Evolutionary conservation across 2,329 filamentous ascomycete genomes (phyloP), one percentile per base, ranked within the genome.

Genomic region (Phoma sp.): DNA sequence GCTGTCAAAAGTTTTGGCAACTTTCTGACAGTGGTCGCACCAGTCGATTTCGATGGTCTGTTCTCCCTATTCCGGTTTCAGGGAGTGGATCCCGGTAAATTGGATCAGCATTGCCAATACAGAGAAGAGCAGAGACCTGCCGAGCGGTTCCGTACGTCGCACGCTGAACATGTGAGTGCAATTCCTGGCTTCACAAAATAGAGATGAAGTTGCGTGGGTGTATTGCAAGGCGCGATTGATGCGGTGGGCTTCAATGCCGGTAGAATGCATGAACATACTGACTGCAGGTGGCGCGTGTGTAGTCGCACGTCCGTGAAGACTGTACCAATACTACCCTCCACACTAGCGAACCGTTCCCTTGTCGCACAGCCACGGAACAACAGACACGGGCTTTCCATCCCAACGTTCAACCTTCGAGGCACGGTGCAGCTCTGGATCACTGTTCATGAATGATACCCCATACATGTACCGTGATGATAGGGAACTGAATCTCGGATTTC

Each of bases 31-130:
- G 32, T 29, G 52, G 46, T 47, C 18, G 52, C 37, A 55, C 52
- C 45, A 35, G 22, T 32, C n/a, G 42, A 13, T 22, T 32, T 10
- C 30, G 33, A 47, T 47, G 36, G 52, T 47, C 41, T 39, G 42
- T 35, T 47, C 52, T 39, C 52, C 43, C 46, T 42, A 49, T 33
- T 42, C 41, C 22, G 25, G 52, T 55, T 50, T 50, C 46, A 55
- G 24, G 46, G 33, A 32, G 52, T 55, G 52, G 52, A 55, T 42
- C 41, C 36, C 30, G 22, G 35, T 45, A 50, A 46, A 55, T 50
- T 52, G 22, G 48, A 39, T 50, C n/a, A 24, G 25, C 36, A 51
- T 45, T 49, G 52, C 35, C 52, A 55, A 55, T 55, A 49, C 27
- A 29, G 6, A 9, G 25, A 43, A 47, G 30, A 22, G 29, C 41